These are phyloP conservation scores for Carallia pectinifolia DNA, from an alignment of 345 rosid genomes.

Conservation along the genomic window DNA sequence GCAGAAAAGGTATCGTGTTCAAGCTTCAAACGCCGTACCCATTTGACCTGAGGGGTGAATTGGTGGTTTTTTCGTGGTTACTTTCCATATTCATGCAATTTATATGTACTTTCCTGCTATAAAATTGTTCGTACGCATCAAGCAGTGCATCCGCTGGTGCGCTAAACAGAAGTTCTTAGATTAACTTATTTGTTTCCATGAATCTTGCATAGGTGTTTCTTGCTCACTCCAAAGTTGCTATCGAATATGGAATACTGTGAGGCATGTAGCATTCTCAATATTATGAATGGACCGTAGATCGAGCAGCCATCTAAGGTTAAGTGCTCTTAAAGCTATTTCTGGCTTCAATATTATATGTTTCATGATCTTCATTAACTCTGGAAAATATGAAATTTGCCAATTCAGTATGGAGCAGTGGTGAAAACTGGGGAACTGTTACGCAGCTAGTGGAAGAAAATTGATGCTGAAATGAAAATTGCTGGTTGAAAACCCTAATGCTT, in stretches of 20 bases:
- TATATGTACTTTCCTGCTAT: neutral
- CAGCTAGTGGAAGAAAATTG: conserved; percentile 10
- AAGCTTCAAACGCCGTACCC: neutral
- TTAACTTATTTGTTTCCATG: neutral
- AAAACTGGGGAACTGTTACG: conserved; percentile 50
- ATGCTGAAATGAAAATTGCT: neutral
- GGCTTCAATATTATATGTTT: neutral
- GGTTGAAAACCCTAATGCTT: neutral
- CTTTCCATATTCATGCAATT: neutral
- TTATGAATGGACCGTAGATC: conserved; percentile 97
- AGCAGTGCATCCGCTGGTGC: too few species aligned
- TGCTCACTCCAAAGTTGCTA: conserved; percentile 84
- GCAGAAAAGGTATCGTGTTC: too few species aligned
- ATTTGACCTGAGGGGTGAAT: neutral
- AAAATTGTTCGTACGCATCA: too few species aligned
- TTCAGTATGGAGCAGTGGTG: conserved; percentile 75
- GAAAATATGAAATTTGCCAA: neutral
- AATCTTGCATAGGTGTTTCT: conserved; percentile 62
- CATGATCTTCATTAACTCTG: neutral
- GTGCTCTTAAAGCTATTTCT: neutral
- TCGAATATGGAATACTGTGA: conserved; percentile 85
- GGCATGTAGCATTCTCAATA: conserved; percentile 85
- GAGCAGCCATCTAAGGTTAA: conserved; percentile 69
- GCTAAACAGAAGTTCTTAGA: too few species aligned
- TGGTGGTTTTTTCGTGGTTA: neutral